Base-by-base conservation (phyloP, 768 basidiomycete species). In the Collybia nuda region DNA sequence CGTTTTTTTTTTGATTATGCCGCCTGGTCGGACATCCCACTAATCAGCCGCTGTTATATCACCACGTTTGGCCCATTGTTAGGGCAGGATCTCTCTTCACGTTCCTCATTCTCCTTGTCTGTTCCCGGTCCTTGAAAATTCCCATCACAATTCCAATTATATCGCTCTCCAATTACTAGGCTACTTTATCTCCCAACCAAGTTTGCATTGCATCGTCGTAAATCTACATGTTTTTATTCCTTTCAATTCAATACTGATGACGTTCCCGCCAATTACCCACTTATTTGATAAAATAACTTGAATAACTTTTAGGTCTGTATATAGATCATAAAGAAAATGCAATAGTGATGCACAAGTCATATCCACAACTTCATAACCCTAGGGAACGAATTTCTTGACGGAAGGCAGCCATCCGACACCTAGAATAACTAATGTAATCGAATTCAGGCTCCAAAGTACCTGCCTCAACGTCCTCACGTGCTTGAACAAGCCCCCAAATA, bases 401-500 rank as follows among this genome's bases (percentile, higher is more conserved):
- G 70, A 91, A 91, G 8, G 71, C 74, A 14, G 75, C 67, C 76
- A 89, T 79, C 29, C 88, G 81, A 64, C 80, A 79, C 54, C 69
- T 73, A 15, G 94, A 85, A 64, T 97, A 98, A 9, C 77, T 76
- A 54, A 98, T 67, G 67, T 98, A 97, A 68, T 98, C 90, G 64
- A 97, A 98, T 56, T 94, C 96, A 14, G 80, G 80, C 56, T 83
- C 78, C 32, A 67, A 72, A 40, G 77, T 78, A 36, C 75, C 72
- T 15, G 69, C 77, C 58, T 86, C 79, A 6, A 92, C 55, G 57
- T 86, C 81, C 57, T 92, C 90, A 55, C 81, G 81, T 5, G 91
- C 93, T 67, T 96, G 93, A 4, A 98, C 84, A 55, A 98, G 76
- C 6, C 90, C 93, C 97, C 97, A 99, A 39, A 98, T 71, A 6